phyloP scores from a whole-genome alignment of 306 rosid genomes.

The Betula pendula region DNA sequence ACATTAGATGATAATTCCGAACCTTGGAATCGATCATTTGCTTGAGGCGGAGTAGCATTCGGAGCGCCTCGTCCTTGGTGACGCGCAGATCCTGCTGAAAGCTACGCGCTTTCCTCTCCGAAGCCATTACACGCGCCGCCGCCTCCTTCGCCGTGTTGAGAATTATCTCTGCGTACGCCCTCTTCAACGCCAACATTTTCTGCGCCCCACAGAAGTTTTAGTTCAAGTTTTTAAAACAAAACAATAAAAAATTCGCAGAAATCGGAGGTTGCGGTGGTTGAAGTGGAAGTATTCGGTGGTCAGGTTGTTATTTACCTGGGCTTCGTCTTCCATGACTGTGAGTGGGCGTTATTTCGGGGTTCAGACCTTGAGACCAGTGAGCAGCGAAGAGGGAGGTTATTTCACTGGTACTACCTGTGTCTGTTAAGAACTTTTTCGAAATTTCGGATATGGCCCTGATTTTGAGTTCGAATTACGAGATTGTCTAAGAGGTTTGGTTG shows the following conservation, averaged over 20 bases:
- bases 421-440: constrained; percentile 15
- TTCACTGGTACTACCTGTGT: constrained; percentile 5
- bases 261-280: background rate
- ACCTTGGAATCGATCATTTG: constrained; percentile 74
- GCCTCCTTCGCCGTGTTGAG: constrained; percentile 82
- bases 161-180: constrained; percentile 73
- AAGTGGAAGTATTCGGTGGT: background rate
- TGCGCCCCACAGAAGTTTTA: constrained; percentile 22
- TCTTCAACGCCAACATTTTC: constrained; percentile 72
- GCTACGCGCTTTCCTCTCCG: constrained; percentile 52
- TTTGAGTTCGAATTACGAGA: background rate
- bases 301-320: constrained; percentile 38
- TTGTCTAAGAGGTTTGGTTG: background rate
- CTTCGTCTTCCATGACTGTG: constrained; percentile 39
- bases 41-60: constrained; percentile 63
- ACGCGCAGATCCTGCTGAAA: constrained; percentile 51
- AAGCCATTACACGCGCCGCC: constrained; percentile 65
- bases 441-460: constrained; percentile 30
- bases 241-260: background rate
- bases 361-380: background rate
- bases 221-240: background rate
- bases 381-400: constrained; percentile 22
- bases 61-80: constrained; percentile 54
- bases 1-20: background rate
- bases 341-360: background rate